These are phyloP conservation scores for Rhododendron molle DNA, from an alignment of 148 eudicot genomes.

Conservation along the genomic window DNA sequence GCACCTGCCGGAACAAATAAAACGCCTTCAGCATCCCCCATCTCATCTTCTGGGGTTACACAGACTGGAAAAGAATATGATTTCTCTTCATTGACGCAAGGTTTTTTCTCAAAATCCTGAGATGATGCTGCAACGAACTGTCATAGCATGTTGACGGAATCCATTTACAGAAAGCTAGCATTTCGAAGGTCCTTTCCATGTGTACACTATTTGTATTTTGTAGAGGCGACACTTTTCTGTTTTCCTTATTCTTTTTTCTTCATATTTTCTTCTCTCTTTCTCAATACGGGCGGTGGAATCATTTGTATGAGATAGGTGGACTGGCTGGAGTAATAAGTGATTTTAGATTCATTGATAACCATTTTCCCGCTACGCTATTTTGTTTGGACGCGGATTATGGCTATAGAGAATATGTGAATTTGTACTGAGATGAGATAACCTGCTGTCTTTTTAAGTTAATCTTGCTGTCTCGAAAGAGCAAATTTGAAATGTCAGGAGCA, in stretches of 20 bases:
- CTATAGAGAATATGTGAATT: constrained; percentile 1
- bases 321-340: constrained; percentile 22
- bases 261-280: not conserved
- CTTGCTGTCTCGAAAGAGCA: not conserved
- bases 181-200: constrained; percentile 7
- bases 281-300: constrained; percentile 14
- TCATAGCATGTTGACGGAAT: constrained; percentile 1
- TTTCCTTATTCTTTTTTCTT: not conserved
- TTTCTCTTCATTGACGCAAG: constrained; percentile 95
- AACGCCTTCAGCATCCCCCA: constrained; percentile 34
- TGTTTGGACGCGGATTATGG: not conserved
- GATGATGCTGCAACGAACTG: not conserved
- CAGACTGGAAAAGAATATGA: constrained; percentile 63
- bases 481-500: not conserved
- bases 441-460: not conserved
- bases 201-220: constrained; percentile 32
- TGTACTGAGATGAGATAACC: constrained; percentile 1
- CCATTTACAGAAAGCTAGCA: constrained; percentile 3
- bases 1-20: constrained; percentile 38
- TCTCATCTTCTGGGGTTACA: constrained; percentile 36
- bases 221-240: constrained; percentile 21
- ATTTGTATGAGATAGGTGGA: constrained; percentile 17
- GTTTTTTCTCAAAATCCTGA: constrained; percentile 69
- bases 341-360: constrained; percentile 12
- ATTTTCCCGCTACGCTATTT: not conserved